Evolutionary conservation across 2,329 filamentous ascomycete genomes (phyloP).

Genomic region (Annulohypoxylon truncatum): DNA sequence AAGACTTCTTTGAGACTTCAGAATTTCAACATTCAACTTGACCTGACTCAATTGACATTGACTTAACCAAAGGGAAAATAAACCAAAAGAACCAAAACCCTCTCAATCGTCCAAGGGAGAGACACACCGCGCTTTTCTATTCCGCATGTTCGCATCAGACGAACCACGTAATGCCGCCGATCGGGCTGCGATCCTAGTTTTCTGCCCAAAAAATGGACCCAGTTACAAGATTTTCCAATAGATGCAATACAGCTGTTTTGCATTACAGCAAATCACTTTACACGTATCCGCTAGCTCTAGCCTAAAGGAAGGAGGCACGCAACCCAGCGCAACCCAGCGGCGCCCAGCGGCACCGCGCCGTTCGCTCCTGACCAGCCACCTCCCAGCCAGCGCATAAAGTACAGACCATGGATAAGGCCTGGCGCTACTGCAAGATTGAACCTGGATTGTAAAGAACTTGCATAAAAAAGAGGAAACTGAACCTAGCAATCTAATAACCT

Average conservation of each 20-base stretch:
- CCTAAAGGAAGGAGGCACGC: conserved; percentile 26
- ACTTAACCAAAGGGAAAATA: not conserved
- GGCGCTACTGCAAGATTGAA: conserved; percentile 23
- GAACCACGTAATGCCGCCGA: conserved; percentile 25
- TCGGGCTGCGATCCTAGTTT: conserved; percentile 15
- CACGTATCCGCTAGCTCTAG: conserved; percentile 25
- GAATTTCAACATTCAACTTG: not conserved
- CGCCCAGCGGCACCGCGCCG: not conserved
- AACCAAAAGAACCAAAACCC: not conserved
- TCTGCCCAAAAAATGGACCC: conserved; percentile 14
- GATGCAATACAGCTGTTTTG: conserved; percentile 27
- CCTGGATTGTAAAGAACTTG: conserved; percentile 13
- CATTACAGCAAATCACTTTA: conserved; percentile 28
- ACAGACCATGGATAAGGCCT: conserved; percentile 20
- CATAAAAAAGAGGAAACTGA: conserved; percentile 11
- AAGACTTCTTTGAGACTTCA: not conserved
- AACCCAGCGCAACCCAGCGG: not conserved
- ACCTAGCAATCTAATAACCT: conserved; percentile 3
- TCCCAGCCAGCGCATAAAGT: conserved; percentile 12
- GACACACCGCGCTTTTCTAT: conserved; percentile 10
- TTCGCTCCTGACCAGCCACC: conserved; percentile 13
- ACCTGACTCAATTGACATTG: not conserved
- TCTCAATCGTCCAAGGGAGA: not conserved
- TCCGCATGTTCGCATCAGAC: not conserved
- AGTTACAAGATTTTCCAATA: conserved; percentile 23